phyloP scores from a whole-genome alignment of 176 grass and related monocot genomes.

The Lolium perenne region DNA sequence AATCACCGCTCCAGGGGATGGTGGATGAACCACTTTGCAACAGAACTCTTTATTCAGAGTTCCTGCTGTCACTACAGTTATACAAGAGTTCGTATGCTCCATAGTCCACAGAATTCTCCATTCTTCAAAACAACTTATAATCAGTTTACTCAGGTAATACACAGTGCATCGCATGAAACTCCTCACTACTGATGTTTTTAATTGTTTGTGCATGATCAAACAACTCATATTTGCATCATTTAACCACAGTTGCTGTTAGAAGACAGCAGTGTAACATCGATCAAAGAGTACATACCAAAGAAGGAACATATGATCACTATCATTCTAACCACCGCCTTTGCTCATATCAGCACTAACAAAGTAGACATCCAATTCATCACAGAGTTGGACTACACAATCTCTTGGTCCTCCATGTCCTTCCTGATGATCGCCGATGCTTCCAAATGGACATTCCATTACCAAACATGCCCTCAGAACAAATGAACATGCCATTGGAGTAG shows the following conservation, averaged over 20 bases:
- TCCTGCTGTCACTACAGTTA: not conserved
- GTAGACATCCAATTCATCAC: constrained; percentile 64
- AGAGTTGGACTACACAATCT: constrained; percentile 58
- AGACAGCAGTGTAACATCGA: not conserved
- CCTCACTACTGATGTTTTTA: not conserved
- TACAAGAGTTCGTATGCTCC: not conserved
- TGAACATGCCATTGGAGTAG: constrained; percentile 60
- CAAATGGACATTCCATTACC: constrained; percentile 66
- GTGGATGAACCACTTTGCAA: not conserved
- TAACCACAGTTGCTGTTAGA: not conserved
- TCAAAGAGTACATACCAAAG: not conserved
- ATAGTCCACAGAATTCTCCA: not conserved
- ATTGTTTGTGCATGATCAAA: not conserved
- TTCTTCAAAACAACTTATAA: not conserved
- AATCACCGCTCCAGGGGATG: not conserved
- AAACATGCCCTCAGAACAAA: constrained; percentile 74
- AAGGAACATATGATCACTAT: constrained; percentile 3
- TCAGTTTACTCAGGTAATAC: not conserved
- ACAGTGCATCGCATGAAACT: not conserved
- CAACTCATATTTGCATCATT: not conserved
- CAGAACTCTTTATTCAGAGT: not conserved
- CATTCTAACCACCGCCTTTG: constrained; percentile 32
- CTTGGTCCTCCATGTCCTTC: constrained; percentile 55
- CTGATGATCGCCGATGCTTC: constrained; percentile 33
- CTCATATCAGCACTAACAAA: constrained; percentile 50